Evolutionary conservation across 495 filamentous ascomycete genomes (phyloP).

Genomic region (Lepidopterella palustris): DNA sequence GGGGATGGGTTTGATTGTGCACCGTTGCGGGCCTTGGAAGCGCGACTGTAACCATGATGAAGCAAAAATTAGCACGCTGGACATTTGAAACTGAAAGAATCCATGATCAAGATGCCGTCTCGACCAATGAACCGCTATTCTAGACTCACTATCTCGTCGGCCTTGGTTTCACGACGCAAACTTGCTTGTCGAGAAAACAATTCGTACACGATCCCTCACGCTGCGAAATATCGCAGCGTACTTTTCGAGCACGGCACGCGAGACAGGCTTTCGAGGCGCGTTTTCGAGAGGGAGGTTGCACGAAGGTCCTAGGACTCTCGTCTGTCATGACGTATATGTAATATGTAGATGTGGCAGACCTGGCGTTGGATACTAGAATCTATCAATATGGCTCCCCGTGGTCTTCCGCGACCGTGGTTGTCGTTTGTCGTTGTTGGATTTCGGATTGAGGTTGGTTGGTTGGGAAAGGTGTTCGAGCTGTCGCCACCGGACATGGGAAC

Average conservation of each 20-base stretch:
- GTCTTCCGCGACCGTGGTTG: not conserved
- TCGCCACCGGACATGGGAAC: not conserved
- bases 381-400: not conserved
- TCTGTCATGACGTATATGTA: not conserved
- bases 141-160: conserved; percentile 31
- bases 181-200: conserved; percentile 42
- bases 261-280: conserved; percentile 44
- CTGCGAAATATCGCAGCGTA: conserved; percentile 47
- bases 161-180: conserved; percentile 36
- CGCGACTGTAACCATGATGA: not conserved
- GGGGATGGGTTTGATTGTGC: not conserved
- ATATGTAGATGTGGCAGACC: not conserved
- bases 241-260: conserved; percentile 48
- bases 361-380: not conserved
- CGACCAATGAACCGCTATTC: too few relatives aligned
- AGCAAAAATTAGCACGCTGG: not conserved
- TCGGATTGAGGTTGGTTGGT: too few relatives aligned
- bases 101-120: too few relatives aligned
- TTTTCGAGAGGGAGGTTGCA: not conserved
- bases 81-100: too few relatives aligned
- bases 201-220: conserved; percentile 46
- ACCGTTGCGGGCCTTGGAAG: not conserved
- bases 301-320: not conserved
- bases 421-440: too few relatives aligned
- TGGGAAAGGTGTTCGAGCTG: too few relatives aligned